Evolutionary conservation across 1,284 basidiomycete genomes (phyloP).

Genomic region (Apiotrichum domesticum): DNA sequence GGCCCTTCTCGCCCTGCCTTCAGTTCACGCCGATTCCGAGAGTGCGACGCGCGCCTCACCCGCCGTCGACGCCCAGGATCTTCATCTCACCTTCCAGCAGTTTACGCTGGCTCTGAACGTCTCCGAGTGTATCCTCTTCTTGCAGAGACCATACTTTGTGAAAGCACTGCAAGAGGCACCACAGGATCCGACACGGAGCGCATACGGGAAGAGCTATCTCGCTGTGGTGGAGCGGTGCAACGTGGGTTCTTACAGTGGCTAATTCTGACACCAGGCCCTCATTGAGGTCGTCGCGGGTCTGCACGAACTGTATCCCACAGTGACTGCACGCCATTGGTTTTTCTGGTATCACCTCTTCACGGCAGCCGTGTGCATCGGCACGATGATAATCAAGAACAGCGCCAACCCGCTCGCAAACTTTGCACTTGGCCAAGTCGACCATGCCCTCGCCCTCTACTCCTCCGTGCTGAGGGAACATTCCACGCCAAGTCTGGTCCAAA

Average conservation of each 20-base stretch:
- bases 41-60: conserved; percentile 16
- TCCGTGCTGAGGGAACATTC: conserved; percentile 9
- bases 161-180: conserved; percentile 20
- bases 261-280: conserved; percentile 24
- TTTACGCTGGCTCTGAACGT: conserved; percentile 25
- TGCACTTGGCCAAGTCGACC: conserved; percentile 15
- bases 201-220: conserved; percentile 21
- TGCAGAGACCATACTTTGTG: conserved; percentile 30
- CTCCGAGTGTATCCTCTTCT: conserved; percentile 22
- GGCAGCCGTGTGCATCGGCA: conserved; percentile 24
- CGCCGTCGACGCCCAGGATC: conserved; percentile 12
- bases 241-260: conserved; percentile 20
- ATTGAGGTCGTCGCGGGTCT: conserved; percentile 19
- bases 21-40: conserved; percentile 14
- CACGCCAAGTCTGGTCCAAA: conserved; percentile 14
- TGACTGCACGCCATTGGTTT: conserved; percentile 28
- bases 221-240: conserved; percentile 27
- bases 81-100: conserved; percentile 21
- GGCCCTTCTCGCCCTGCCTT: conserved; percentile 16
- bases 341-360: conserved; percentile 30
- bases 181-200: conserved; percentile 15
- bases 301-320: conserved; percentile 24
- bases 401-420: conserved; percentile 6
- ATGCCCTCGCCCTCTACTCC: conserved; percentile 17
- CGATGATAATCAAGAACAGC: conserved; percentile 13